Percentiles rank a stretch among this genome's conserved stretches.
Evolutionary conservation across 352 stramenopile species (phyloP).

Genomic region (Phytophthora citrophthora): DNA sequence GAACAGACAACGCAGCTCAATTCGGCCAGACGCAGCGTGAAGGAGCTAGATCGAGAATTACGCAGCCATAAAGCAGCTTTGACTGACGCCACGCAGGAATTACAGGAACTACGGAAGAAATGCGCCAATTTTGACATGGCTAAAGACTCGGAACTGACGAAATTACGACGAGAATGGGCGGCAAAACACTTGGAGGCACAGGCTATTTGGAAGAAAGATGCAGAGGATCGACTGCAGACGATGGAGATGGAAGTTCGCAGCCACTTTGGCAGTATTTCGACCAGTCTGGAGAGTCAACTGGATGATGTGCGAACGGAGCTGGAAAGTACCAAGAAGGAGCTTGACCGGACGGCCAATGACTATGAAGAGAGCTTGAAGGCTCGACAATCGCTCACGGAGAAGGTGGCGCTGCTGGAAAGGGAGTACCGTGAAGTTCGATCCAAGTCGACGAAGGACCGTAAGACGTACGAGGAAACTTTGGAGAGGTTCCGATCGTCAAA

Average conservation of each 20-base stretch:
- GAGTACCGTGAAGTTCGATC: slow-evolving; percentile 77
- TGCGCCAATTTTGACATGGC: slow-evolving; percentile 74
- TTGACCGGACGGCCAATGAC: slow-evolving; percentile 80
- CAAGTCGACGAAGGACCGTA: slow-evolving; percentile 83
- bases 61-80: slow-evolving; percentile 52
- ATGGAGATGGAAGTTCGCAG: slow-evolving; percentile 80
- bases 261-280: slow-evolving; percentile 70
- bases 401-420: slow-evolving; percentile 80
- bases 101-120: slow-evolving; percentile 80
- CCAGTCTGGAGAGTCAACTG: slow-evolving; percentile 63
- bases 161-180: slow-evolving; percentile 79
- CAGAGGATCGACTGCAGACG: slow-evolving; percentile 68
- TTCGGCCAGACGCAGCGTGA: slow-evolving; percentile 62
- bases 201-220: slow-evolving; percentile 80
- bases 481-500: slow-evolving; percentile 75
- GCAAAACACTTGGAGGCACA: slow-evolving; percentile 76
- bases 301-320: slow-evolving; percentile 66
- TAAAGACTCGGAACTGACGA: slow-evolving; percentile 72
- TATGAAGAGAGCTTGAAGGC: slow-evolving; percentile 84
- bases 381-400: slow-evolving; percentile 76
- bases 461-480: slow-evolving; percentile 72
- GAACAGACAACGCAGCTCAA: slow-evolving; percentile 75
- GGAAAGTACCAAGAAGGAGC: slow-evolving; percentile 73
- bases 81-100: slow-evolving; percentile 66
- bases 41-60: slow-evolving; percentile 77